Evolutionary conservation across 768 basidiomycete species (phyloP).

Genomic region (Mycena vulgaris): DNA sequence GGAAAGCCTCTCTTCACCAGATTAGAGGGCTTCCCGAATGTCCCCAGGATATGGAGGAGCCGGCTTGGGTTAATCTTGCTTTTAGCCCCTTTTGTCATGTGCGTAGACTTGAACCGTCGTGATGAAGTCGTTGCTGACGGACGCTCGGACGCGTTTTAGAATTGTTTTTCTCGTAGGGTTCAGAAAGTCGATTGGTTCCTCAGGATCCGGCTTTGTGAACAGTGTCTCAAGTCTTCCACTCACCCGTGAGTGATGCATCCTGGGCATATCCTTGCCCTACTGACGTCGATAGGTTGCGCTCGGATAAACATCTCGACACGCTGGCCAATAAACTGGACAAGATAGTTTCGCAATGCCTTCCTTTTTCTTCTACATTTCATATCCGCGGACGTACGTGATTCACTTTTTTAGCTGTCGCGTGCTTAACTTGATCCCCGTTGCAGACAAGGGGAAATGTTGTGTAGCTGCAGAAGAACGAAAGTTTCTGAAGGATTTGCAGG

Average conservation of each 20-base stretch:
- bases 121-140: not conserved
- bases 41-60: slow-evolving; percentile 45
- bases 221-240: slow-evolving; percentile 41
- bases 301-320: slow-evolving; percentile 33
- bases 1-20: slow-evolving; percentile 46
- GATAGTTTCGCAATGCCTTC: slow-evolving; percentile 41
- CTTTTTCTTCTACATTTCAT: slow-evolving; percentile 41
- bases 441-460: slow-evolving; percentile 35
- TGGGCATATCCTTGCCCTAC: not conserved
- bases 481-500: slow-evolving; percentile 39
- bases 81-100: slow-evolving; percentile 51
- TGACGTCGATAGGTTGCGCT: slow-evolving; percentile 27
- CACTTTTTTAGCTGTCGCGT: not conserved
- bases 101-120: slow-evolving; percentile 4
- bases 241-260: slow-evolving; percentile 18
- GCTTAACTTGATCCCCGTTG: not conserved
- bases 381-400: not conserved
- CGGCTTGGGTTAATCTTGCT: slow-evolving; percentile 47
- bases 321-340: slow-evolving; percentile 29
- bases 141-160: slow-evolving; percentile 37
- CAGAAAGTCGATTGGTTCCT: slow-evolving; percentile 46
- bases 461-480: slow-evolving; percentile 35
- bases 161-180: slow-evolving; percentile 39
- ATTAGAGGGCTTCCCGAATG: slow-evolving; percentile 43
- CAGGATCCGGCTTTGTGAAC: slow-evolving; percentile 44